Percentiles rank a stretch among this genome's conserved stretches.
Evolutionary conservation across 1,284 basidiomycete genomes (phyloP).

Genomic region (Wolfiporia cocos): DNA sequence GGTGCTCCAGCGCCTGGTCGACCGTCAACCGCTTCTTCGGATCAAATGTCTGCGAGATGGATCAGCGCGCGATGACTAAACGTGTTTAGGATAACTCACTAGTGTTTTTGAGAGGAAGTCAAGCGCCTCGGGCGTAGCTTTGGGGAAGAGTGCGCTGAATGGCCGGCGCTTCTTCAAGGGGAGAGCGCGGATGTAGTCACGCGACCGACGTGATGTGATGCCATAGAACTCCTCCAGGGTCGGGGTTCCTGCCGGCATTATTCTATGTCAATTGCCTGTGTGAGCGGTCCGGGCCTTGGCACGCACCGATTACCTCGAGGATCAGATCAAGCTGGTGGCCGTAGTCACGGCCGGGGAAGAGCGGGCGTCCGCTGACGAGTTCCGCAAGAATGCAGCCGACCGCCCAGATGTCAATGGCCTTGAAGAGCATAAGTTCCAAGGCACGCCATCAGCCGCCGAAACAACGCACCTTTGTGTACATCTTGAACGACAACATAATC

Average conservation of each 20-base stretch:
- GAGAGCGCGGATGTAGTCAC: slow-evolving; percentile 79
- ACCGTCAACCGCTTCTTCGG: slow-evolving; percentile 84
- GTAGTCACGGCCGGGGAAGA: slow-evolving; percentile 88
- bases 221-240: slow-evolving; percentile 85
- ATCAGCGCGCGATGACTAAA: not conserved
- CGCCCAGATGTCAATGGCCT: slow-evolving; percentile 83
- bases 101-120: slow-evolving; percentile 82
- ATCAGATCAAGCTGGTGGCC: slow-evolving; percentile 84
- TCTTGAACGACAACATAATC: slow-evolving; percentile 88
- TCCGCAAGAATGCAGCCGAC: slow-evolving; percentile 90
- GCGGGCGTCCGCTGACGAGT: slow-evolving; percentile 71
- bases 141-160: slow-evolving; percentile 62
- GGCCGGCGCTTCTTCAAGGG: slow-evolving; percentile 63
- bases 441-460: not conserved
- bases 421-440: slow-evolving; percentile 6
- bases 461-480: slow-evolving; percentile 59
- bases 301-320: slow-evolving; percentile 74
- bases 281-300: slow-evolving; percentile 1
- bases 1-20: slow-evolving; percentile 81
- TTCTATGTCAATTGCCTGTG: slow-evolving; percentile 1
- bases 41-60: slow-evolving; percentile 60
- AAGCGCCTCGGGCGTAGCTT: slow-evolving; percentile 67
- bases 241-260: slow-evolving; percentile 51
- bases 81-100: slow-evolving; percentile 42
- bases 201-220: slow-evolving; percentile 77